Percentiles rank a stretch among this genome's conserved stretches.
These are phyloP conservation scores for Acaromyces ingoldii DNA, from an alignment of 1,284 basidiomycete species.

Conservation along the genomic window DNA sequence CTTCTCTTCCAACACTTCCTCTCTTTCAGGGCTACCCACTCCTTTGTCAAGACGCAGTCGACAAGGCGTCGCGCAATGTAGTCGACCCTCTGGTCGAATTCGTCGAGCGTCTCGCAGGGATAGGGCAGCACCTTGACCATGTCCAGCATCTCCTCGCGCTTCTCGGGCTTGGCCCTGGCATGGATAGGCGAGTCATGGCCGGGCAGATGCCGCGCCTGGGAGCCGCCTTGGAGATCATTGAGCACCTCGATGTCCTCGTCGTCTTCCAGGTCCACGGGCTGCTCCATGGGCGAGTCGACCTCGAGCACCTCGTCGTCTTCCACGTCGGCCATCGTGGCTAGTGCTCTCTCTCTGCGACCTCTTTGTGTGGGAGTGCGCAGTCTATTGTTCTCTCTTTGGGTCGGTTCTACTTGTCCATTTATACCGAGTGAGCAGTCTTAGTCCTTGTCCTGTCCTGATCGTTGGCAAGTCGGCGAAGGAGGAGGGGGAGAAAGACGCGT, in stretches of 20 bases:
- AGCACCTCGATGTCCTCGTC: constrained; percentile 7
- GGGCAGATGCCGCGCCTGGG: background rate
- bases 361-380: too few species aligned
- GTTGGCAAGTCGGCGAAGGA: too few species aligned
- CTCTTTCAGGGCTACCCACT: constrained; percentile 55
- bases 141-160: constrained; percentile 16
- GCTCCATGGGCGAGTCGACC: constrained; percentile 10
- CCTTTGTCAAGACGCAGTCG: constrained; percentile 73
- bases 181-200: background rate
- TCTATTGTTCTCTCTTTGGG: too few species aligned
- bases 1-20: background rate
- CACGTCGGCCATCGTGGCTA: too few species aligned
- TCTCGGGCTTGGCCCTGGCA: constrained; percentile 2
- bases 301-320: constrained; percentile 1
- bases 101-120: constrained; percentile 69
- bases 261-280: constrained; percentile 3
- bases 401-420: too few species aligned
- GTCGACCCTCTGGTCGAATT: constrained; percentile 75
- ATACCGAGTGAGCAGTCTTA: too few species aligned
- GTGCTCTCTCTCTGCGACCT: too few species aligned
- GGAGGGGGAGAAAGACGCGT: too few species aligned
- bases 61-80: constrained; percentile 68
- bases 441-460: too few species aligned
- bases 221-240: background rate
- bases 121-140: constrained; percentile 63